A percentile compares a stretch with the other conserved stretches of the same genome.
phyloP scores from a whole-genome alignment of 345 rosid genomes.

The Brassica juncea region DNA sequence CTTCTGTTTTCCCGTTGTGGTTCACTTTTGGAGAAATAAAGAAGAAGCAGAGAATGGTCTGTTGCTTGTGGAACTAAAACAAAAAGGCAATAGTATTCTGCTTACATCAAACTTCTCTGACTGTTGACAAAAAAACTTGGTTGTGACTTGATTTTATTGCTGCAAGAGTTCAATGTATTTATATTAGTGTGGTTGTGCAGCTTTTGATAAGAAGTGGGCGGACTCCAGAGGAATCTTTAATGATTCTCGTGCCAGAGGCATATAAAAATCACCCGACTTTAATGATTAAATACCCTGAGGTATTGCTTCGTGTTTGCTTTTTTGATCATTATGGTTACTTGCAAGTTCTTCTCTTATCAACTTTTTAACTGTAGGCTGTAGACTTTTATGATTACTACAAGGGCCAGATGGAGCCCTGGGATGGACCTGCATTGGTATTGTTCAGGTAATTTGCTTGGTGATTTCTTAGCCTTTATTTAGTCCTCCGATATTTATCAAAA shows the following conservation, averaged over 20 bases:
- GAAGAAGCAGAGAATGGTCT: slow-evolving; percentile 12
- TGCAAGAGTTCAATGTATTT: slow-evolving; percentile 13
- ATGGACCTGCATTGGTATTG: slow-evolving; percentile 95
- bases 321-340: slow-evolving; percentile 11
- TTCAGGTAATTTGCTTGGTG: slow-evolving; percentile 65
- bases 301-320: slow-evolving; percentile 33
- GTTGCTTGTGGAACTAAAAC: slow-evolving; percentile 12
- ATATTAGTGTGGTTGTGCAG: slow-evolving; percentile 46
- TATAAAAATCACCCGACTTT: slow-evolving; percentile 96
- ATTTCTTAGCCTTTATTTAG: not conserved
- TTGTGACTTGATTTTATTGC: slow-evolving; percentile 3
- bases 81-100: slow-evolving; percentile 17
- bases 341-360: slow-evolving; percentile 27
- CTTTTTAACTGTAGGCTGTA: slow-evolving; percentile 57
- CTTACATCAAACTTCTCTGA: not conserved
- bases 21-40: slow-evolving; percentile 9
- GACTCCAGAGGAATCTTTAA: slow-evolving; percentile 85
- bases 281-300: slow-evolving; percentile 91
- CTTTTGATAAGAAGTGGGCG: slow-evolving; percentile 96
- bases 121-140: not conserved
- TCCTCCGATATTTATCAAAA: slow-evolving; percentile 8
- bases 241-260: slow-evolving; percentile 99
- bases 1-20: slow-evolving; percentile 21
- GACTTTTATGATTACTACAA: slow-evolving; percentile 98
- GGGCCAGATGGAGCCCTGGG: slow-evolving; percentile 99